Percentiles rank a stretch among this genome's conserved stretches.
Conservation (phyloP, 352 stramenopile species). For the Pythium apleroticum region DNA sequence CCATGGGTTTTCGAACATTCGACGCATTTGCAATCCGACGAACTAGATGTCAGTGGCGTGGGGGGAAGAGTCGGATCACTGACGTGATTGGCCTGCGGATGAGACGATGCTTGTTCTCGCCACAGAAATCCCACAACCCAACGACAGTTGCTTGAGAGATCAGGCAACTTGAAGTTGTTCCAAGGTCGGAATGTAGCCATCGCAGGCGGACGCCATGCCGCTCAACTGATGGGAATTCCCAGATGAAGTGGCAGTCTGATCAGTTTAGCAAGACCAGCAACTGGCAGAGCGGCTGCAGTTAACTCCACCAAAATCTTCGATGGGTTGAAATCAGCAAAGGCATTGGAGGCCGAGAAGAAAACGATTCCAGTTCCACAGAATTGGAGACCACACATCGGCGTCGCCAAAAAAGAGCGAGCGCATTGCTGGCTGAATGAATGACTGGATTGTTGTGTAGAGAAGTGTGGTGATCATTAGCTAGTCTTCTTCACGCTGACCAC, state of each 20-base stretch:
- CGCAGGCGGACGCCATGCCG: not conserved
- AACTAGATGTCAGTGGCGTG: not conserved
- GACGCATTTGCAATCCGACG: constrained; percentile 2
- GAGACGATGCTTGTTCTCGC: constrained; percentile 10
- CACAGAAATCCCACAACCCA: not conserved
- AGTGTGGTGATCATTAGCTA: constrained; percentile 14
- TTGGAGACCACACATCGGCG: not conserved
- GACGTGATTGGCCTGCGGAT: constrained; percentile 11
- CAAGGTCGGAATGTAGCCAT: constrained; percentile 14
- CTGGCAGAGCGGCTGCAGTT: not conserved
- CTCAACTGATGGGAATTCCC: too few species aligned
- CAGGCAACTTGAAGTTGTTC: constrained; percentile 14
- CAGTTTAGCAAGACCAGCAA: not conserved
- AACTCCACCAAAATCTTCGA: constrained; percentile 1
- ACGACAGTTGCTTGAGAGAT: not conserved
- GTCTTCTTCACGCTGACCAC: constrained; percentile 15
- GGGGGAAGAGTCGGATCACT: too few species aligned
- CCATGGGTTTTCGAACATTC: not conserved
- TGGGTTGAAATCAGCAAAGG: too few species aligned
- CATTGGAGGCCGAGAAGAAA: too few species aligned
- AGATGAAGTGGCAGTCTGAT: too few species aligned
- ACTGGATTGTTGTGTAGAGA: not conserved
- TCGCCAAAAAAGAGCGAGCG: not conserved
- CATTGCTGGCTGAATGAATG: not conserved
- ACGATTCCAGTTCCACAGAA: not conserved